Evolutionary conservation across 768 basidiomycete species (phyloP).

Genomic region (Lactarius hengduanensis): DNA sequence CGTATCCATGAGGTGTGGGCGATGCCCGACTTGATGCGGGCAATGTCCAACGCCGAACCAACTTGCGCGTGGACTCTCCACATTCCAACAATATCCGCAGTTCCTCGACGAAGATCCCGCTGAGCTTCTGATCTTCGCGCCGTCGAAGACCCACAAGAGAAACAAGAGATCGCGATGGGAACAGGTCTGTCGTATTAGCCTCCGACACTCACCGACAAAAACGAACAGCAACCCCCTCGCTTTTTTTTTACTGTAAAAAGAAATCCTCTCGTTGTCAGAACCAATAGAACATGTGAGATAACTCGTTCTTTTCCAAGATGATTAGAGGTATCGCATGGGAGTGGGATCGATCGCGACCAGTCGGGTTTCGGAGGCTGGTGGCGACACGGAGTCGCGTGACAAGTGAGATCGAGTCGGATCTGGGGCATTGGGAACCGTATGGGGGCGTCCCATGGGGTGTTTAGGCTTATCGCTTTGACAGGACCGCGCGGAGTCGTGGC

Average conservation of each 20-base stretch:
- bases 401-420: neutral
- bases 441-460: neutral
- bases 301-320: neutral
- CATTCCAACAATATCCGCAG: neutral
- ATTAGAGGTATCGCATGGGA: neutral
- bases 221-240: neutral
- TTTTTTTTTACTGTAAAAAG: no score
- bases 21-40: no score
- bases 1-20: no score
- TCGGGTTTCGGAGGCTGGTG: neutral
- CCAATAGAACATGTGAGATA: neutral
- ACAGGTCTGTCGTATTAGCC: no score
- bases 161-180: neutral
- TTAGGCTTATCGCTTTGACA: conserved; percentile 1
- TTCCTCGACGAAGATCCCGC: neutral
- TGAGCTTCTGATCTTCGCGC: neutral
- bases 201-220: neutral
- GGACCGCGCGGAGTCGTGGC: conserved; percentile 3
- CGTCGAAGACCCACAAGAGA: neutral
- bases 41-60: no score
- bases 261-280: neutral
- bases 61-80: no score
- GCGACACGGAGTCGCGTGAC: neutral
- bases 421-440: neutral
- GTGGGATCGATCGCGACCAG: neutral